Base-by-base conservation (phyloP, 108 stramenopile genomes). In the Thalassiosira profunda region DNA sequence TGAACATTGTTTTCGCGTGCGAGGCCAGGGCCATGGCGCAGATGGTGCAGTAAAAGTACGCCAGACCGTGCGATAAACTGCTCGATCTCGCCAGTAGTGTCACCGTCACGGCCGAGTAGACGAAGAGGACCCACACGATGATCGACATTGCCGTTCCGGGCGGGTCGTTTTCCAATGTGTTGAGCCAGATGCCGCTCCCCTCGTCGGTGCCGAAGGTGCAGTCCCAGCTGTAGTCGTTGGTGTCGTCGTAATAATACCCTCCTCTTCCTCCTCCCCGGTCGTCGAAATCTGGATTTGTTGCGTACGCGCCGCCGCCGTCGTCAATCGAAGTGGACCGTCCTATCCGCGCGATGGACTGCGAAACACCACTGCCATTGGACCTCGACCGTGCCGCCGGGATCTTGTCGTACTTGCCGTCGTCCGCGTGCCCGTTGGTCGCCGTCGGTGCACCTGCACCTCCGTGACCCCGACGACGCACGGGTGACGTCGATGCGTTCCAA, bases 151-250 rank as follows among this genome's bases (percentile, higher is more conserved):
- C 73, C 8, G 82, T 72, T n/a, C 90, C 90, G 1, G 90, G 81
- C 56, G 77, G 80, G 72, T 92, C 90, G 24, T 71, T 72, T 12
- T 60, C 70, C n/a, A n/a, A 48, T 7, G 49, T 37, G 49, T 89
- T 85, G 58, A 87, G 70, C 90, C 90, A 92, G 25, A 85, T 82
- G n/a, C 90, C 90, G 70, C 89, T 84, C 80, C 85, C 53, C 28
- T 76, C 74, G 2, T 52, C 69, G 20, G 74, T 76, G 0, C 74
- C 74, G 30, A 63, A 70, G 15, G 69, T 20, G 26, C 74, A 76
- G 29, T 15, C 30, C 59, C 59, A 63, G 37, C 61, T 70, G 5
- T 70, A 35, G 26, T 76, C 68, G 40, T 76, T 76, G n/a, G 69
- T 63, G 18, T 61, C 74, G 48, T 76, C 74, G 25, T 41, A 70